Evolutionary conservation across 345 rosid genomes (phyloP), one percentile per base, ranked within the genome.

Genomic region (Combretum micranthum): DNA sequence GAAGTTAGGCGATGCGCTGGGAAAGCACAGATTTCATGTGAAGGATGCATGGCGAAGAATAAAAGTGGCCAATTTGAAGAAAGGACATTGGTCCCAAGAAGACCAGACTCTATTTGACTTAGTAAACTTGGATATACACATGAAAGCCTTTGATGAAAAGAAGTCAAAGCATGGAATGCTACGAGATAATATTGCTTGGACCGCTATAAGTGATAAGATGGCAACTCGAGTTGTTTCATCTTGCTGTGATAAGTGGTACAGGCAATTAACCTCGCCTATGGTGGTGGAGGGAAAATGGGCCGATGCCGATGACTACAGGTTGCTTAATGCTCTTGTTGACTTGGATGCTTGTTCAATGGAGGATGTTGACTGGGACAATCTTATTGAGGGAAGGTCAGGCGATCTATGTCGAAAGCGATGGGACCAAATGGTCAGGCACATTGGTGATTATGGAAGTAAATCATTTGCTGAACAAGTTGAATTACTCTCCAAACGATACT

Each of bases 301-400:
- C 11, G 89, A 88, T 54, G 66, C 72, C 4, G 95, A 91, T 77
- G 96, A 88, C 69, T 90, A 82, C 39, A 73, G 53, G 37, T 73
- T 88, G 65, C 20, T 86, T 53, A 75, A 62, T 19, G 80, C 72
- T 42, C 95, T 84, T 12, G 64, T 71, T 60, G 64, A 60, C 20
- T 65, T 80, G 65, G 96, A 91, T 68, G 90, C 90, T 59, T 75
- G 80, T 74, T 80, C 89, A 64, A 68, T 83, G 51, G 91, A 87
- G 45, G 89, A 90, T 53, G 86, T 91, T 12, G 96, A 84, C 55
- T 86, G 96, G 96, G 90, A 88, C 61, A 17, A 52, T 61, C 83
- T 91, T 50, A 53, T 91, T 39, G 85, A 85, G 50, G 70, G 71
- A 60, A 65, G 88, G 61, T 53, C 82, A 22, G 98, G 92, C 13